These are phyloP conservation scores for Xylaria cubensis DNA, from an alignment of 495 filamentous ascomycete genomes.

Conservation along the genomic window DNA sequence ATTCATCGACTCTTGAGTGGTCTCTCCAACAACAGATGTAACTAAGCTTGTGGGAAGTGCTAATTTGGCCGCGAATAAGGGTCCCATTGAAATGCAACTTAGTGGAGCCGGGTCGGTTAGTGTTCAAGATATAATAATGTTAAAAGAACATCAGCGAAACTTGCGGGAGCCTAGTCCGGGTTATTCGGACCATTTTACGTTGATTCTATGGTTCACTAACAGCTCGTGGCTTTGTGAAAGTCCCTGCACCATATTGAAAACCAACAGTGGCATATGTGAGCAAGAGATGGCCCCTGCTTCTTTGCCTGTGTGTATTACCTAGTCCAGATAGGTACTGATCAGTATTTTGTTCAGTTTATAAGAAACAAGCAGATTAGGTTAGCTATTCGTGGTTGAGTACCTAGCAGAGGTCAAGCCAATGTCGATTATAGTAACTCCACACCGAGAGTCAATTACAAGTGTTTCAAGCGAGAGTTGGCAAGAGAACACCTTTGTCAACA, in stretches of 20 bases:
- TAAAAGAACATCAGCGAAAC: constrained; percentile 19
- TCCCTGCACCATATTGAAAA: neutral
- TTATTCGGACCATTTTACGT: constrained; percentile 3
- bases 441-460: constrained; percentile 1
- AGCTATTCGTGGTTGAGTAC: neutral
- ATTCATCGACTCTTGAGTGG: neutral
- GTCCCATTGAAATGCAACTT: constrained; percentile 1
- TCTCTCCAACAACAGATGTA: neutral
- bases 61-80: constrained; percentile 22
- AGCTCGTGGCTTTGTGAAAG: neutral
- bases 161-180: constrained; percentile 11
- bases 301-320: neutral
- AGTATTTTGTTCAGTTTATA: neutral
- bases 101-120: constrained; percentile 8
- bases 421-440: neutral
- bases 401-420: neutral
- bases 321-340: neutral
- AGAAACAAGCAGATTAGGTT: neutral
- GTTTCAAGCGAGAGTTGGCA: constrained; percentile 1
- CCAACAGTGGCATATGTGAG: neutral
- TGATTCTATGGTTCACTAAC: constrained; percentile 4
- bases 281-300: neutral
- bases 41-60: constrained; percentile 5
- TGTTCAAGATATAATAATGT: constrained; percentile 18
- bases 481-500: neutral